Percentiles rank a stretch among this genome's conserved stretches.
phyloP scores from a whole-genome alignment of 2,329 filamentous ascomycete species.

The Saccharata proteae region DNA sequence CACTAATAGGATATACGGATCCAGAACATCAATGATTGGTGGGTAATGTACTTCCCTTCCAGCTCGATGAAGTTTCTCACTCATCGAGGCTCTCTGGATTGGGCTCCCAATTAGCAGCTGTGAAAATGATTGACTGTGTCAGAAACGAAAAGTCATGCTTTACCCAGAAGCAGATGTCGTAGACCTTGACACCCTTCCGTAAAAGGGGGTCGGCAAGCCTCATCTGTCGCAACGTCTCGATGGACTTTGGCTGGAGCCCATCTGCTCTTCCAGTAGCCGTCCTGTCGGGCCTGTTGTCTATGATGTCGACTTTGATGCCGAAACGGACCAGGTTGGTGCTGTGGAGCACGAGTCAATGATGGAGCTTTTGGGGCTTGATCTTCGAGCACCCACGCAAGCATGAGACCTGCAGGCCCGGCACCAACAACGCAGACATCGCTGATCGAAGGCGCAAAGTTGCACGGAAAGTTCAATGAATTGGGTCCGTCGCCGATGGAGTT shows the following conservation, averaged over 20 bases:
- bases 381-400: conserved; percentile 26
- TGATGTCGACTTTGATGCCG: conserved; percentile 51
- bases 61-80: conserved; percentile 42
- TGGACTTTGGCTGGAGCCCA: conserved; percentile 65
- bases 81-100: conserved; percentile 20
- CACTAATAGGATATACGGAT: conserved; percentile 42
- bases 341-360: conserved; percentile 4
- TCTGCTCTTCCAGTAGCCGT: conserved; percentile 59
- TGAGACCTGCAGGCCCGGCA: conserved; percentile 30
- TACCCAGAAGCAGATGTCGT: conserved; percentile 65
- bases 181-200: conserved; percentile 55
- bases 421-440: conserved; percentile 30
- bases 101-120: background rate
- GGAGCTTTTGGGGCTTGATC: background rate
- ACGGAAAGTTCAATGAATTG: background rate
- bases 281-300: conserved; percentile 57
- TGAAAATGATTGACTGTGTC: background rate
- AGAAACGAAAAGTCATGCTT: background rate
- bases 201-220: conserved; percentile 57
- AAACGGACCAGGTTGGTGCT: conserved; percentile 49
- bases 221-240: conserved; percentile 65
- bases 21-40: conserved; percentile 35
- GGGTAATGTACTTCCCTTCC: conserved; percentile 58
- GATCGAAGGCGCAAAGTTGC: conserved; percentile 15
- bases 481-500: conserved; percentile 12